phyloP scores from a whole-genome alignment of 2,329 filamentous ascomycete genomes.

The Didymella keratinophila region DNA sequence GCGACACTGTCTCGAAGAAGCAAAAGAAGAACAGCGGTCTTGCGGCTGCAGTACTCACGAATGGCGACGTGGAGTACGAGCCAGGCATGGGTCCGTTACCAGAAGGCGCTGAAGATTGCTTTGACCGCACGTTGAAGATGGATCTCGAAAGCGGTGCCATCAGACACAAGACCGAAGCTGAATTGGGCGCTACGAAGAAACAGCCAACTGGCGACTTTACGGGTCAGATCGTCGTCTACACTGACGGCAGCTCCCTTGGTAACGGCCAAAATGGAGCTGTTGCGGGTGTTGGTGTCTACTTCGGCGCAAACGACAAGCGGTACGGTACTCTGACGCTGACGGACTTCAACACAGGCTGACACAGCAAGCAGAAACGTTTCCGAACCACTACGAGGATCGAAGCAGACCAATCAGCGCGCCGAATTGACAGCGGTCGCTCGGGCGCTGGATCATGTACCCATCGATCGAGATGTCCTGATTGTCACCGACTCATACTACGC shows the following conservation, averaged over 20 bases:
- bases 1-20: slow-evolving; percentile 46
- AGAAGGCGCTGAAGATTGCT: slow-evolving; percentile 65
- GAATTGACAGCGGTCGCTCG: slow-evolving; percentile 88
- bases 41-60: slow-evolving; percentile 18
- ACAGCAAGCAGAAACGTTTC: slow-evolving; percentile 68
- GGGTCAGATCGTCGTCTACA: slow-evolving; percentile 67
- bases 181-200: slow-evolving; percentile 57
- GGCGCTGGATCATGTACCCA: slow-evolving; percentile 77
- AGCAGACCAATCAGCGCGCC: slow-evolving; percentile 95
- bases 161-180: slow-evolving; percentile 63
- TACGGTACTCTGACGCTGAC: slow-evolving; percentile 41
- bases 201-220: slow-evolving; percentile 53
- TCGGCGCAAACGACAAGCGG: slow-evolving; percentile 66
- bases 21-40: slow-evolving; percentile 45
- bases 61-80: slow-evolving; percentile 42
- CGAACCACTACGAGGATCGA: slow-evolving; percentile 74
- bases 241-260: slow-evolving; percentile 67
- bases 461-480: slow-evolving; percentile 75
- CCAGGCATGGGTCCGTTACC: slow-evolving; percentile 65
- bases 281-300: slow-evolving; percentile 70
- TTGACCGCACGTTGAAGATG: slow-evolving; percentile 65
- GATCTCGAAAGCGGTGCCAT: slow-evolving; percentile 63
- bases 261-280: slow-evolving; percentile 65
- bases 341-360: slow-evolving; percentile 5
- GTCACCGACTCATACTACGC: slow-evolving; percentile 90